Conservation (phyloP, 2,329 filamentous ascomycete species). For the Fonsecaea pedrosoi region DNA sequence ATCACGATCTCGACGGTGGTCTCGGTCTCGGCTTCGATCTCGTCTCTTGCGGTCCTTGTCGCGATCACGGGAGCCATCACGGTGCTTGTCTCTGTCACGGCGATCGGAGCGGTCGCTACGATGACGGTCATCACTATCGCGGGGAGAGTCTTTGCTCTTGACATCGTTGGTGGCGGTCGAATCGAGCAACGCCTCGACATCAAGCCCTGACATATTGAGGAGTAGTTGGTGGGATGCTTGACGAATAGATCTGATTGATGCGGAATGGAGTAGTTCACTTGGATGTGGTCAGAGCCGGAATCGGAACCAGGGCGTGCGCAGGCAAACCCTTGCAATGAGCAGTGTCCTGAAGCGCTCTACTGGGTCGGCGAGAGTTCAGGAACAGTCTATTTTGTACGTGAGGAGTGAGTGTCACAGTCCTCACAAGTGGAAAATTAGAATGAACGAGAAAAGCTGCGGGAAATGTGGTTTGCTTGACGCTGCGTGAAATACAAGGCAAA, state of each 20-base stretch:
- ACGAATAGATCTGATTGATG: slow-evolving; percentile 6
- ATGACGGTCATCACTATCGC: slow-evolving; percentile 59
- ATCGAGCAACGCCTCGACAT: slow-evolving; percentile 91
- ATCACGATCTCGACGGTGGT: slow-evolving; percentile 59
- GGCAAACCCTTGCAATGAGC: slow-evolving; percentile 36
- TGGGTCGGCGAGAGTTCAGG: background rate
- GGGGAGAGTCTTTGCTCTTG: slow-evolving; percentile 46
- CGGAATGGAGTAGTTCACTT: slow-evolving; percentile 34
- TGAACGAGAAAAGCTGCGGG: background rate
- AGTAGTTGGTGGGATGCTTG: slow-evolving; percentile 31
- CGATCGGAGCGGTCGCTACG: slow-evolving; percentile 63
- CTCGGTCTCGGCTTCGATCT: slow-evolving; percentile 65
- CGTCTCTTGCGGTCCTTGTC: slow-evolving; percentile 65
- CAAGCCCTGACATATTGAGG: slow-evolving; percentile 69
- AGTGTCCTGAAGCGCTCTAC: slow-evolving; percentile 2
- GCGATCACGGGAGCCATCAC: slow-evolving; percentile 64
- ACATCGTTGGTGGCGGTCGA: slow-evolving; percentile 69
- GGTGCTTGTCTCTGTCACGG: slow-evolving; percentile 62
- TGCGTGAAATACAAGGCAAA: background rate
- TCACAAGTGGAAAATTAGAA: background rate
- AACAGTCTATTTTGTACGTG: background rate
- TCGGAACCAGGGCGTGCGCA: slow-evolving; percentile 31
- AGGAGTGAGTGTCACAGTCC: background rate
- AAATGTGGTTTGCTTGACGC: background rate
- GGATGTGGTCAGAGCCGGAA: slow-evolving; percentile 35